Conservation (phyloP, 1,139 yeast genomes). For the Debaryomyces nepalensis region DNA sequence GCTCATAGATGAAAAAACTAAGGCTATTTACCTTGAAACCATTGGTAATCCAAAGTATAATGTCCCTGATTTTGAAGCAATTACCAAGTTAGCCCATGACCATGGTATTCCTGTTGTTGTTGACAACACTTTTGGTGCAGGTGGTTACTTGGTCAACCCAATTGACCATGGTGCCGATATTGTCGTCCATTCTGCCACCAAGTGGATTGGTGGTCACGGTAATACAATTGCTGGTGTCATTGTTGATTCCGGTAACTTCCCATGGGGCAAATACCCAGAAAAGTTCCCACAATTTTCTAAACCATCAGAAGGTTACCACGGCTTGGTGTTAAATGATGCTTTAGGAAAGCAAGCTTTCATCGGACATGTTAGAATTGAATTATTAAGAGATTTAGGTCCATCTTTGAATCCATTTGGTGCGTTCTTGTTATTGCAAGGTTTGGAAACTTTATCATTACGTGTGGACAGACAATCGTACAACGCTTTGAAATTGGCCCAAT, state of each 20-base stretch:
- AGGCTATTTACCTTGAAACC: constrained; percentile 87
- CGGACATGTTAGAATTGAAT: constrained; percentile 80
- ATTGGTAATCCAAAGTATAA: constrained; percentile 95
- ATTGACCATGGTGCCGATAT: constrained; percentile 89
- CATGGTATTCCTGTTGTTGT: constrained; percentile 91
- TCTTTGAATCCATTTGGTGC: constrained; percentile 86
- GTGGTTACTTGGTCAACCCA: constrained; percentile 87
- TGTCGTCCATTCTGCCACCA: constrained; percentile 88
- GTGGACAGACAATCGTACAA: constrained; percentile 90
- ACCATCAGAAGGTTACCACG: constrained; percentile 95
- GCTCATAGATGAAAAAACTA: constrained; percentile 80
- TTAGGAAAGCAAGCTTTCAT: constrained; percentile 81
- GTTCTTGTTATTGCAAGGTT: constrained; percentile 85
- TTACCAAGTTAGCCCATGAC: constrained; percentile 79
- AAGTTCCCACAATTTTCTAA: constrained; percentile 88
- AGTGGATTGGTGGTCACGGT: constrained; percentile 99
- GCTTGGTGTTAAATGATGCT: constrained; percentile 78
- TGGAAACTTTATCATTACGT: constrained; percentile 91
- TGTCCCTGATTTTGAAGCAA: constrained; percentile 85
- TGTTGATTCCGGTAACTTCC: constrained; percentile 89
- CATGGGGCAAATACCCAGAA: constrained; percentile 84
- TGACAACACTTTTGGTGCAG: constrained; percentile 98
- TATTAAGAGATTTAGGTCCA: constrained; percentile 92
- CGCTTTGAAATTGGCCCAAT: constrained; percentile 79
- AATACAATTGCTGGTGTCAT: constrained; percentile 93